Evolutionary conservation across 2,329 filamentous ascomycete species (phyloP).

Genomic region (Ophiostoma ips): DNA sequence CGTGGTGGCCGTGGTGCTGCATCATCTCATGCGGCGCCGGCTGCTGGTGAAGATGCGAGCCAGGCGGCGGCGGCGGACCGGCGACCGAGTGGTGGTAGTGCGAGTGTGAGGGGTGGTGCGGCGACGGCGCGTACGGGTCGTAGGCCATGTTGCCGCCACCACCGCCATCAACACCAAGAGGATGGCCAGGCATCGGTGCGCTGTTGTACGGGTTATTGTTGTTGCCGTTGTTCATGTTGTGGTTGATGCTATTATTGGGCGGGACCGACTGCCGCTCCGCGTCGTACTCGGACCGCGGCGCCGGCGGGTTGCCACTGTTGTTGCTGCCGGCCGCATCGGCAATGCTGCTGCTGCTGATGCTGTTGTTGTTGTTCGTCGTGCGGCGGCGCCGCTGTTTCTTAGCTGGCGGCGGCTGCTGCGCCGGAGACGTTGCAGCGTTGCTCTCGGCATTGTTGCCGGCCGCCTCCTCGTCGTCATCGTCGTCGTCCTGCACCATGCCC

Average conservation of each 20-base stretch:
- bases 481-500: constrained; percentile 23
- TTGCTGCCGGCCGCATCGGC: neutral
- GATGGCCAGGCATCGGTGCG: neutral
- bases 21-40: constrained; percentile 16
- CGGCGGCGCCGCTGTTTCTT: constrained; percentile 16
- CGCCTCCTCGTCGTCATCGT: constrained; percentile 10
- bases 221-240: no score
- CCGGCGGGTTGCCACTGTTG: neutral
- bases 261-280: no score
- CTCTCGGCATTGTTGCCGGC: no score
- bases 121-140: constrained; percentile 1
- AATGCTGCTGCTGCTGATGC: neutral
- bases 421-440: constrained; percentile 1
- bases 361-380: neutral
- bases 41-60: neutral
- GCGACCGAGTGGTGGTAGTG: neutral
- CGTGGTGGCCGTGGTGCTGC: constrained; percentile 1
- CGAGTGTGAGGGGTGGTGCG: neutral
- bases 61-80: constrained; percentile 5
- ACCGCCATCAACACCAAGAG: neutral
- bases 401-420: constrained; percentile 14
- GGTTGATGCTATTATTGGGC: no score
- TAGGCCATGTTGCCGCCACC: neutral
- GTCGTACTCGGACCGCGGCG: neutral
- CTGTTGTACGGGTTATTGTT: neutral